Conservation (phyloP, 1,284 basidiomycete genomes). For the Malassezia cuniculi region DNA sequence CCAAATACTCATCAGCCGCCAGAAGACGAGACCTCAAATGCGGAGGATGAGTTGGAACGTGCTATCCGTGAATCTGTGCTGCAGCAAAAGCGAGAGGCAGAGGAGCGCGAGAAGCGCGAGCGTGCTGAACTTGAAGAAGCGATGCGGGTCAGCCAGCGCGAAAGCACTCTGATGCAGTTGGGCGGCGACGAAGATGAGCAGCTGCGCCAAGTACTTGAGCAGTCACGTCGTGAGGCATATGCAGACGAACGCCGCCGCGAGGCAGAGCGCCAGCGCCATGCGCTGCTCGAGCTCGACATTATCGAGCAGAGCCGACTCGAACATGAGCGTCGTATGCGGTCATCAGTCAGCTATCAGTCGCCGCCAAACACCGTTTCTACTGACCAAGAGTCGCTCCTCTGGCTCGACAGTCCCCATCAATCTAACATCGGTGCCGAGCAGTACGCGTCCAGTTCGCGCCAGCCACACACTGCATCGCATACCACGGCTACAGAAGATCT, state of each 20-base stretch:
- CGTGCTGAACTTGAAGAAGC: constrained; percentile 17
- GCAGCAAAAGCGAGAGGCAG: constrained; percentile 43
- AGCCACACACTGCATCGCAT: too few relatives aligned
- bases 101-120: constrained; percentile 27
- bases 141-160: constrained; percentile 5
- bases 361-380: too few relatives aligned
- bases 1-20: too few relatives aligned
- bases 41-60: too few relatives aligned
- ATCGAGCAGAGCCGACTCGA: constrained; percentile 13
- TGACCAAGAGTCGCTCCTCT: constrained; percentile 9
- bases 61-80: too few relatives aligned
- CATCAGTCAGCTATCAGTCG: neutral
- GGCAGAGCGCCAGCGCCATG: constrained; percentile 11
- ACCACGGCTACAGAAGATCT: too few relatives aligned
- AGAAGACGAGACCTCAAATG: too few relatives aligned
- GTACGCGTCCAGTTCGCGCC: too few relatives aligned
- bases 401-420: constrained; percentile 7
- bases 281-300: constrained; percentile 10
- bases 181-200: constrained; percentile 4
- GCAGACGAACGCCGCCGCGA: constrained; percentile 11
- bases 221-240: constrained; percentile 7
- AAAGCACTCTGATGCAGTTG: too few relatives aligned
- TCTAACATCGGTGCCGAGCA: too few relatives aligned
- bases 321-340: constrained; percentile 6
- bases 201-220: constrained; percentile 3